A percentile compares a stretch with the other conserved stretches of the same genome.
Evolutionary conservation across 179 eudicot species (phyloP).

Genomic region (Camellia oleifera): DNA sequence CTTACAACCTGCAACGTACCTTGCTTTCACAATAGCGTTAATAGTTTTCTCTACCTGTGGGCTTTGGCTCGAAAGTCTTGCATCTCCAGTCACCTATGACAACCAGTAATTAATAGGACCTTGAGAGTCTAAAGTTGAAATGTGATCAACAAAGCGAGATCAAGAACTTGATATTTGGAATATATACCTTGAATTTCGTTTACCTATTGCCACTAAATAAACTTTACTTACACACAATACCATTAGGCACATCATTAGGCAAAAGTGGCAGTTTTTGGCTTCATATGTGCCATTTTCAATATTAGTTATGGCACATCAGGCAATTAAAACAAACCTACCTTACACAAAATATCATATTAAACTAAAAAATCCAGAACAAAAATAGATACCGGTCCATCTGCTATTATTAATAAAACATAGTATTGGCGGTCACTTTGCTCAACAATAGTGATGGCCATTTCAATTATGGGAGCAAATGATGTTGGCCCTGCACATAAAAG

Average conservation of each 20-base stretch:
- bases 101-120: neutral
- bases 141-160: neutral
- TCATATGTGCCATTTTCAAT: neutral
- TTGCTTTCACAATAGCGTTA: slow-evolving; percentile 83
- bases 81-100: slow-evolving; percentile 78
- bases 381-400: slow-evolving; percentile 83
- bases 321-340: neutral
- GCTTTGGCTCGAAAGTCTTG: slow-evolving; percentile 65
- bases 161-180: neutral
- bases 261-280: neutral
- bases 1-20: slow-evolving; percentile 33
- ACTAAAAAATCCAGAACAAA: neutral
- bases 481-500: slow-evolving; percentile 66
- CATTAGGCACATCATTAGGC: neutral
- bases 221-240: neutral
- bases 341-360: neutral
- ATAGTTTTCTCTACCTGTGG: slow-evolving; percentile 72
- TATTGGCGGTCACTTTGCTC: slow-evolving; percentile 95
- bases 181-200: too few species aligned
- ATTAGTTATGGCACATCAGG: neutral
- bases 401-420: slow-evolving; percentile 87
- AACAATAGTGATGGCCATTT: slow-evolving; percentile 83
- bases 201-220: too few species aligned
- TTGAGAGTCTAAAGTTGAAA: neutral
- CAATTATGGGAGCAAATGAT: slow-evolving; percentile 89